A percentile compares a stretch with the other conserved stretches of the same genome.
Evolutionary conservation across 2,329 filamentous ascomycete species (phyloP).

Genomic region (Pseudogymnoascus sp.): DNA sequence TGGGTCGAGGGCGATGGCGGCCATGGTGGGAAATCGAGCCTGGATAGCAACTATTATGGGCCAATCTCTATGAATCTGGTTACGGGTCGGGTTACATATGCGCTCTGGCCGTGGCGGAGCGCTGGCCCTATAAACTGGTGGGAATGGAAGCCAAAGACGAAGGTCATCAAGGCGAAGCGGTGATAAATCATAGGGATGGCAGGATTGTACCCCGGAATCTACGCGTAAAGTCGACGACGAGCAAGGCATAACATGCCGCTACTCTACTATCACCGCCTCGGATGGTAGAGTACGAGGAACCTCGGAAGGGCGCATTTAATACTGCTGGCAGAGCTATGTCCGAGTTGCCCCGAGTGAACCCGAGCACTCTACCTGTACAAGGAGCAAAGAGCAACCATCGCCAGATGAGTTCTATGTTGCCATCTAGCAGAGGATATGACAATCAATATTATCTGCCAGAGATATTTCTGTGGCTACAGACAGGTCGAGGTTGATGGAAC

Average conservation of each 20-base stretch:
- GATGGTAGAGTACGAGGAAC: background rate
- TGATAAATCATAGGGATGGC: constrained; percentile 6
- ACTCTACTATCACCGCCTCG: background rate
- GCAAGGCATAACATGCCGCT: background rate
- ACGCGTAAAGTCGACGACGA: background rate
- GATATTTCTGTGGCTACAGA: background rate
- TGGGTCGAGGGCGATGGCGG: constrained; percentile 90
- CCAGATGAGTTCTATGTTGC: background rate
- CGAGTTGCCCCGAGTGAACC: background rate
- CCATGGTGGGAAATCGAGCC: constrained; percentile 51
- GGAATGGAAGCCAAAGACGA: constrained; percentile 38
- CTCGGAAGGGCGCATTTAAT: background rate
- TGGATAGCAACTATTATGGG: constrained; percentile 87
- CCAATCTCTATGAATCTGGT: constrained; percentile 71
- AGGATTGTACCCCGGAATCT: background rate
- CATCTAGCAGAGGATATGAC: background rate
- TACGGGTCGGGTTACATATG: constrained; percentile 63
- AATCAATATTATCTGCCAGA: background rate
- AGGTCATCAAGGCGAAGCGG: constrained; percentile 32
- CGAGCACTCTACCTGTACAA: background rate
- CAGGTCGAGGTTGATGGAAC: background rate
- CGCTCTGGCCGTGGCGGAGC: constrained; percentile 62
- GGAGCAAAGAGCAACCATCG: background rate
- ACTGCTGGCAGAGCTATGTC: background rate
- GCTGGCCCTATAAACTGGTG: constrained; percentile 52